These are phyloP conservation scores for Cercophora newfieldiana DNA, from an alignment of 495 filamentous ascomycete genomes.

Conservation along the genomic window DNA sequence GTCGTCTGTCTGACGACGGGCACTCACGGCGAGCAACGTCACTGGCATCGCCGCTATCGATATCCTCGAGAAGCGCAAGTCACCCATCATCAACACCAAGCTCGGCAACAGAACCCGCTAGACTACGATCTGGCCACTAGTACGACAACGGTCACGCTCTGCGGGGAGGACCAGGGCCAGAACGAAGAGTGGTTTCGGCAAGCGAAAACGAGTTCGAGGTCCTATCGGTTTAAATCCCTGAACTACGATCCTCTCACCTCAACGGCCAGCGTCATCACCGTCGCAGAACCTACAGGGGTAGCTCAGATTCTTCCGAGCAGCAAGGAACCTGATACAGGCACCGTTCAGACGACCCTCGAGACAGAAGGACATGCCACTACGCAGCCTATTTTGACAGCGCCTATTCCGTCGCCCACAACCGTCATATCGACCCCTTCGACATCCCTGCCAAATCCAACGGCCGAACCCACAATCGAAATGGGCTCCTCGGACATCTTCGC, in stretches of 20 bases:
- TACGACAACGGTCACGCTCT: neutral
- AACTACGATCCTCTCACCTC: conserved; percentile 14
- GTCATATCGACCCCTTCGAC: conserved; percentile 22
- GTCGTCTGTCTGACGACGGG: conserved; percentile 1
- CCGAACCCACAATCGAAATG: conserved; percentile 18
- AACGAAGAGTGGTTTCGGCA: neutral
- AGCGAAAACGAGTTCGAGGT: neutral
- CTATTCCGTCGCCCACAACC: conserved; percentile 27
- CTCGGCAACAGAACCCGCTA: neutral
- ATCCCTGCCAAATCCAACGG: neutral
- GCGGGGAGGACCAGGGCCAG: neutral
- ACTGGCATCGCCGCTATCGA: neutral
- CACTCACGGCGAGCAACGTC: neutral
- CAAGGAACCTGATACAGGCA: conserved; percentile 20
- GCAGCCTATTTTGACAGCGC: conserved; percentile 22
- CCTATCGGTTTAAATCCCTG: neutral
- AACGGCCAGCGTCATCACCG: conserved; percentile 28
- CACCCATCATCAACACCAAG: neutral
- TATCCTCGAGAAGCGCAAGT: neutral
- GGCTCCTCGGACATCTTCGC: conserved; percentile 46
- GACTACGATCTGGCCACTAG: neutral
- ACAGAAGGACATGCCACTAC: conserved; percentile 23
- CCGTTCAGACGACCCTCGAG: conserved; percentile 21
- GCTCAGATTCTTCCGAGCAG: conserved; percentile 24
- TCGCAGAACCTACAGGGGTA: conserved; percentile 22